Evolutionary conservation across 805 yeast genomes (phyloP).

Genomic region (Pichia californica): DNA sequence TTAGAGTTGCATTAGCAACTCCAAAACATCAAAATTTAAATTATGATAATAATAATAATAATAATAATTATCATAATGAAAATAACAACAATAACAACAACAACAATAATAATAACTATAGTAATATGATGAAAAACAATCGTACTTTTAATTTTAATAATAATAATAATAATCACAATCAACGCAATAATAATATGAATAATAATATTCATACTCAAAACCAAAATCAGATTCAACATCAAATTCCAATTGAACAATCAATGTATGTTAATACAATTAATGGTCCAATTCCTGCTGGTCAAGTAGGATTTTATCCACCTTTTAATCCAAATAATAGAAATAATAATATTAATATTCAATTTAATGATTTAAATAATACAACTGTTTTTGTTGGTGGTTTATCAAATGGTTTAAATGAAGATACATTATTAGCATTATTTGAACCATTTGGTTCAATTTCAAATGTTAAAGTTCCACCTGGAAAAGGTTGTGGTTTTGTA

Average conservation of each 20-base stretch:
- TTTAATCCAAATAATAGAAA: not conserved
- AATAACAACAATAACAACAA: not conserved
- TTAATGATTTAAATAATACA: slow-evolving; percentile 63
- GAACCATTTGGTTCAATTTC: slow-evolving; percentile 67
- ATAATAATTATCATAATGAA: not conserved
- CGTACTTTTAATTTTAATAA: not conserved
- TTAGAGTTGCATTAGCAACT: slow-evolving; percentile 74
- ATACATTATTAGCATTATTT: slow-evolving; percentile 53
- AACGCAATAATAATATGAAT: slow-evolving; percentile 5
- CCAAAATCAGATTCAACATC: not conserved
- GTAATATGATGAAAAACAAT: not conserved
- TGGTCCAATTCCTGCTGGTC: not conserved
- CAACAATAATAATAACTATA: slow-evolving; percentile 28
- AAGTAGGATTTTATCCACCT: slow-evolving; percentile 17
- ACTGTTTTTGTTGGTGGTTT: slow-evolving; percentile 67
- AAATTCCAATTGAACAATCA: slow-evolving; percentile 1
- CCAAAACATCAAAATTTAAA: slow-evolving; percentile 44
- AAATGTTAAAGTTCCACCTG: slow-evolving; percentile 69
- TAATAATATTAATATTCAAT: slow-evolving; percentile 10
- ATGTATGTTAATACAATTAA: slow-evolving; percentile 10
- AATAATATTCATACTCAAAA: not conserved
- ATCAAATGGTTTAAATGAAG: slow-evolving; percentile 57
- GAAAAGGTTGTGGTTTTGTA: slow-evolving; percentile 77
- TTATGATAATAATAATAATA: slow-evolving; percentile 13
- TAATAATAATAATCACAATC: not conserved